Conservation (phyloP, 768 basidiomycete genomes). For the Bullera alba region DNA sequence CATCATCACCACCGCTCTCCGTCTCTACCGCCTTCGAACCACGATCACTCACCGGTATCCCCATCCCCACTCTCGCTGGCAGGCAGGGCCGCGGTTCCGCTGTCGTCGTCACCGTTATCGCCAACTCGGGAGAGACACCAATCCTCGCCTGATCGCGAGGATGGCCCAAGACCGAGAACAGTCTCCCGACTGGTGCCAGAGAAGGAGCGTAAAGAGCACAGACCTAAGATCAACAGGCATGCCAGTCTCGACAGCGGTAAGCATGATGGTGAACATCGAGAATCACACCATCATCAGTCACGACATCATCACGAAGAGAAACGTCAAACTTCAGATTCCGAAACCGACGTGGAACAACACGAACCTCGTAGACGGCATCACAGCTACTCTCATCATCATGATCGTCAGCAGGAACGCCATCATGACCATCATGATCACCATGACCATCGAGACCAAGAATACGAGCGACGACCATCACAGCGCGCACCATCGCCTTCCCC, state of each 20-base stretch:
- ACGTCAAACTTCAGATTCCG: not conserved
- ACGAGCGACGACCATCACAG: not conserved
- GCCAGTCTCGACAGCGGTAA: not conserved
- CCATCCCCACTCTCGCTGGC: constrained; percentile 7
- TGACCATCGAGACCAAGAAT: not conserved
- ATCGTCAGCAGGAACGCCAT: not conserved
- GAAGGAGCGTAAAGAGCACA: not conserved
- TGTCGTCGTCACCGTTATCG: not conserved
- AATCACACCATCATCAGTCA: constrained; percentile 2
- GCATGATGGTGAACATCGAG: not conserved
- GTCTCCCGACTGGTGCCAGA: not conserved
- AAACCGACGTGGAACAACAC: not conserved
- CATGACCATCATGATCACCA: constrained; percentile 11
- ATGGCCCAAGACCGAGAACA: not conserved
- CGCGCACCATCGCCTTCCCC: constrained; percentile 2
- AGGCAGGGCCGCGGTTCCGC: not conserved
- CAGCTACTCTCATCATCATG: not conserved
- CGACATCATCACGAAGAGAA: not conserved
- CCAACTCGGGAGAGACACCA: not conserved
- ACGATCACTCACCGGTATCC: constrained; percentile 9
- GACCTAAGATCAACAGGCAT: not conserved
- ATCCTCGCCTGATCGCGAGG: not conserved
- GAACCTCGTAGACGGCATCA: not conserved
- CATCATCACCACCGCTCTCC: constrained; percentile 8
- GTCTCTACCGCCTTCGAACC: not conserved